A percentile compares a stretch with the other conserved stretches of the same genome.
Evolutionary conservation across 306 rosid species (phyloP).

Genomic region (Vigna nakashimae): DNA sequence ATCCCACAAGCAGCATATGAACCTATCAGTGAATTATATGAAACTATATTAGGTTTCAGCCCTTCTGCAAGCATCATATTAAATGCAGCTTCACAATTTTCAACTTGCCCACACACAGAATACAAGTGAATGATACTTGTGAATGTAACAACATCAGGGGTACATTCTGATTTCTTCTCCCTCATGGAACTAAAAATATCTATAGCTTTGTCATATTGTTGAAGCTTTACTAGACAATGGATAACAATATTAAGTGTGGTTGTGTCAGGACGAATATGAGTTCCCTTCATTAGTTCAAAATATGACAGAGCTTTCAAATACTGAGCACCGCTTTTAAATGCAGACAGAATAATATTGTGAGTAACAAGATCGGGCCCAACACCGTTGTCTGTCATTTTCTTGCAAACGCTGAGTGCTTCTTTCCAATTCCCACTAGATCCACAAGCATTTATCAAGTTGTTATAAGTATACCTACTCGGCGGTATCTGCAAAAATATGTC

Average conservation of each 20-base stretch:
- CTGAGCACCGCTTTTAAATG: conserved; percentile 86
- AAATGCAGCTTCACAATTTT: conserved; percentile 77
- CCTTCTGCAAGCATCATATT: conserved; percentile 86
- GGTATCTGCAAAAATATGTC: conserved; percentile 67
- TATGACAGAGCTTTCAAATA: conserved; percentile 91
- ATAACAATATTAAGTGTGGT: conserved; percentile 84
- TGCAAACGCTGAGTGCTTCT: conserved; percentile 89
- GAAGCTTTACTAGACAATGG: conserved; percentile 81
- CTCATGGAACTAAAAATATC: conserved; percentile 80
- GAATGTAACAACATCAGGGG: conserved; percentile 89
- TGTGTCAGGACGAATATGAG: conserved; percentile 82
- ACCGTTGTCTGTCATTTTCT: conserved; percentile 96
- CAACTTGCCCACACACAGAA: conserved; percentile 78
- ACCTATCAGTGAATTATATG: conserved; percentile 81
- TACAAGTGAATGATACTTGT: conserved; percentile 86
- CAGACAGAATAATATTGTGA: conserved; percentile 88
- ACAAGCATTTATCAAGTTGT: conserved; percentile 95
- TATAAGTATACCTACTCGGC: conserved; percentile 89
- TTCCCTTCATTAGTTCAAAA: conserved; percentile 94
- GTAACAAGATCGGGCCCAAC: conserved; percentile 99
- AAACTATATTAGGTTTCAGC: conserved; percentile 76
- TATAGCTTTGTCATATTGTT: conserved; percentile 74
- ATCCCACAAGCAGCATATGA: conserved; percentile 89
- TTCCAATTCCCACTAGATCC: conserved; percentile 98
- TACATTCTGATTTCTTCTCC: conserved; percentile 78